A percentile compares a stretch with the other conserved stretches of the same genome.
Conservation (phyloP, 1,284 basidiomycete species). For the Xanthoconium separans region DNA sequence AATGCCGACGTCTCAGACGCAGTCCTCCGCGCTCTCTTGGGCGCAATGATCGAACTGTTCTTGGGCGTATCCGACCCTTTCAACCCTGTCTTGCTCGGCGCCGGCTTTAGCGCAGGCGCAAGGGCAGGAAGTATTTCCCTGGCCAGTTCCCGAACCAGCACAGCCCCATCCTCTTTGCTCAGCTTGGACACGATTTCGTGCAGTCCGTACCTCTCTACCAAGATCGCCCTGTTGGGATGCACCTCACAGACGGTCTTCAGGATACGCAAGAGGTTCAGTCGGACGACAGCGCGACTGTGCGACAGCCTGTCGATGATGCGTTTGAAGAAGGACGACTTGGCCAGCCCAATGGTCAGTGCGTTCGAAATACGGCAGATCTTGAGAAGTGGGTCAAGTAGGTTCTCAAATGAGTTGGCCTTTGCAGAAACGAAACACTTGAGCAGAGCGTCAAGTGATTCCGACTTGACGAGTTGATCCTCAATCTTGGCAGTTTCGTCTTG, state of each 20-base stretch:
- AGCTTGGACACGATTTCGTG: conserved; percentile 76
- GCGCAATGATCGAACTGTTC: conserved; percentile 52
- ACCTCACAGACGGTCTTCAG: conserved; percentile 85
- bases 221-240: conserved; percentile 78
- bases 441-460: conserved; percentile 68
- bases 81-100: conserved; percentile 33
- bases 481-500: conserved; percentile 94
- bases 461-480: conserved; percentile 82
- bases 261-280: conserved; percentile 87
- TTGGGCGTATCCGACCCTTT: conserved; percentile 40
- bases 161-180: conserved; percentile 81
- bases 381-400: conserved; percentile 87
- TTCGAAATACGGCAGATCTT: conserved; percentile 87
- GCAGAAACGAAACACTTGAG: conserved; percentile 84
- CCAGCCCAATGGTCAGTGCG: conserved; percentile 71
- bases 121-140: conserved; percentile 77
- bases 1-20: conserved; percentile 63
- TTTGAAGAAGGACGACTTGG: conserved; percentile 83
- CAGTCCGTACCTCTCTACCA: conserved; percentile 79
- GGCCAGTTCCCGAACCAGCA: conserved; percentile 87
- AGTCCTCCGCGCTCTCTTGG: conserved; percentile 63
- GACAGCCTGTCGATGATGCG: conserved; percentile 85
- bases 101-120: conserved; percentile 62
- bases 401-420: conserved; percentile 93
- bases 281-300: conserved; percentile 82